These are phyloP conservation scores for Leccinum ochraceum DNA, from an alignment of 768 basidiomycete species.

Conservation along the genomic window DNA sequence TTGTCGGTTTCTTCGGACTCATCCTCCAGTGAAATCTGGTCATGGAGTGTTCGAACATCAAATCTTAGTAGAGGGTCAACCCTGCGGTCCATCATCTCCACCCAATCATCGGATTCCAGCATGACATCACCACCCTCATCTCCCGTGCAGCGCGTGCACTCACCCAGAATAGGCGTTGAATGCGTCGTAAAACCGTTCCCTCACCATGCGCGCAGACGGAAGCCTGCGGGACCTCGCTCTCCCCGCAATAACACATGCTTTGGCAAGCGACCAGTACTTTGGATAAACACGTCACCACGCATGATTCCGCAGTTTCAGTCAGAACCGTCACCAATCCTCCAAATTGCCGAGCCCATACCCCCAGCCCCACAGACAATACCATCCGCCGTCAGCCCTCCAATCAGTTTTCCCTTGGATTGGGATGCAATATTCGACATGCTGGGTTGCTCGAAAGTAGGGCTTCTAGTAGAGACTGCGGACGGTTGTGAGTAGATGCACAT, in stretches of 20 bases:
- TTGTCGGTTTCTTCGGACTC: slow-evolving; percentile 17
- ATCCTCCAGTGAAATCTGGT: slow-evolving; percentile 18
- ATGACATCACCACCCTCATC: slow-evolving; percentile 15
- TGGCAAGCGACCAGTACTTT: slow-evolving; percentile 15
- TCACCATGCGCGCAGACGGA: slow-evolving; percentile 19
- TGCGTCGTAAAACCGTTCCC: background rate
- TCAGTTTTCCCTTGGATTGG: slow-evolving; percentile 30
- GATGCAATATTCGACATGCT: slow-evolving; percentile 34
- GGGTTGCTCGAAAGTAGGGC: slow-evolving; percentile 13
- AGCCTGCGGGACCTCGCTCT: slow-evolving; percentile 30
- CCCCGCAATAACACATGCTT: slow-evolving; percentile 14
- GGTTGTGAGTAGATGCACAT: slow-evolving; percentile 15
- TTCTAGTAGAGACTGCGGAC: background rate
- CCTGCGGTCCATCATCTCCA: slow-evolving; percentile 16
- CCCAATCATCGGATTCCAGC: slow-evolving; percentile 16
- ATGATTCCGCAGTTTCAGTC: slow-evolving; percentile 7
- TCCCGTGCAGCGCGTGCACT: slow-evolving; percentile 9
- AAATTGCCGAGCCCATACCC: background rate
- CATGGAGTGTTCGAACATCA: slow-evolving; percentile 15
- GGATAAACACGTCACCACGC: slow-evolving; percentile 19
- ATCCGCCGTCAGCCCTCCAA: slow-evolving; percentile 11
- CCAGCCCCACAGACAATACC: slow-evolving; percentile 9
- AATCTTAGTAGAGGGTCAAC: slow-evolving; percentile 19
- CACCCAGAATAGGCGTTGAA: slow-evolving; percentile 7
- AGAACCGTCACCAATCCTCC: slow-evolving; percentile 7